Percentiles rank a stretch among this genome's conserved stretches.
These are phyloP conservation scores for Penicillium vulpinum DNA, from an alignment of 2,329 filamentous ascomycete species.

Conservation along the genomic window DNA sequence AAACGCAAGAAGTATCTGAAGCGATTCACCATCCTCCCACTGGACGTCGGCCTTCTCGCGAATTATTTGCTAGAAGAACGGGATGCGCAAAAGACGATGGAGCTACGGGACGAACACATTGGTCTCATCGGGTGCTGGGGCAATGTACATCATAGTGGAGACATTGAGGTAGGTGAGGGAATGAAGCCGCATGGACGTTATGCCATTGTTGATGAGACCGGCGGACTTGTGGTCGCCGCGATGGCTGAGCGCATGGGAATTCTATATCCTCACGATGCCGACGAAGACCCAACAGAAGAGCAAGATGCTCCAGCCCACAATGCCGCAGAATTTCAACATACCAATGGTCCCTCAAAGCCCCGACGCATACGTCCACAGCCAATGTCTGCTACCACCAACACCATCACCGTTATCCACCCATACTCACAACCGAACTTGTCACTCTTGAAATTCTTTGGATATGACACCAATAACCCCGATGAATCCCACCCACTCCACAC, in stretches of 20 bases:
- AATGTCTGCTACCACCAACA: constrained; percentile 55
- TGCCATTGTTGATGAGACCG: constrained; percentile 83
- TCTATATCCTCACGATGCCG: constrained; percentile 55
- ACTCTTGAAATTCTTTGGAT: constrained; percentile 85
- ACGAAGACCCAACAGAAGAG: constrained; percentile 19
- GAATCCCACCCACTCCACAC: constrained; percentile 74
- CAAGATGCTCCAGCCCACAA: constrained; percentile 1
- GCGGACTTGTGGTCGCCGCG: constrained; percentile 76
- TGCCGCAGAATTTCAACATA: constrained; percentile 11
- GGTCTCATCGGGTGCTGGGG: constrained; percentile 84
- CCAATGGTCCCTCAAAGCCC: constrained; percentile 19
- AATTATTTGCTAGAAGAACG: constrained; percentile 78
- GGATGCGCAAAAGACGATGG: constrained; percentile 77
- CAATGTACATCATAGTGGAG: constrained; percentile 76
- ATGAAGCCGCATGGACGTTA: constrained; percentile 61
- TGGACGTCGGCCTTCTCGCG: constrained; percentile 75
- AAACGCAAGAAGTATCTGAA: constrained; percentile 94
- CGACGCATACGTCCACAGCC: constrained; percentile 30
- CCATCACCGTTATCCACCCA: constrained; percentile 59
- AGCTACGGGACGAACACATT: constrained; percentile 80
- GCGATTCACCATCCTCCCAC: constrained; percentile 78
- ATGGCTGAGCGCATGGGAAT: constrained; percentile 89
- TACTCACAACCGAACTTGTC: constrained; percentile 82
- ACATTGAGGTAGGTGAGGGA: constrained; percentile 27
- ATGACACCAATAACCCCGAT: constrained; percentile 66